These are phyloP conservation scores for Ceratobasidium sp. DNA, from an alignment of 1,284 basidiomycete species.

Conservation along the genomic window DNA sequence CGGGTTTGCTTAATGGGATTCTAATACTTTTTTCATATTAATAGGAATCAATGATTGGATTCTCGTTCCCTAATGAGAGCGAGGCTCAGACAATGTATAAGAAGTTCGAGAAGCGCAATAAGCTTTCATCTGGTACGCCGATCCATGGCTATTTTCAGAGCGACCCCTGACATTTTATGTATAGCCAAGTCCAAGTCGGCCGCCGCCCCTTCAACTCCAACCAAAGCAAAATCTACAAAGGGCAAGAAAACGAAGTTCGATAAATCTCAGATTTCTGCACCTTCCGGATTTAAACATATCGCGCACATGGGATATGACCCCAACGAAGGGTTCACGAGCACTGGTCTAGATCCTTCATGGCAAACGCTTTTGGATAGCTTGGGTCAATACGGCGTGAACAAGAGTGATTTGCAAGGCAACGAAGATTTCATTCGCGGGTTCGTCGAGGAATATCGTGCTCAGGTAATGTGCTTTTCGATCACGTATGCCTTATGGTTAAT, in stretches of 20 bases:
- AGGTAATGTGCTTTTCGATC: conserved; percentile 50
- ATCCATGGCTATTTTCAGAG: conserved; percentile 7
- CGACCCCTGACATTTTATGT: conserved; percentile 28
- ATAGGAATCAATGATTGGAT: conserved; percentile 89
- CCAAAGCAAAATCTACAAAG: conserved; percentile 74
- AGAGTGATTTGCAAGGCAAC: conserved; percentile 76
- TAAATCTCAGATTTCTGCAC: conserved; percentile 92
- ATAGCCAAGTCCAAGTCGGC: conserved; percentile 62
- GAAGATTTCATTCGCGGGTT: conserved; percentile 93
- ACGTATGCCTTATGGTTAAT: conserved; percentile 51
- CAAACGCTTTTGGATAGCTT: conserved; percentile 81
- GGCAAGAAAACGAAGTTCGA: conserved; percentile 80
- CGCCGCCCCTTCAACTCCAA: conserved; percentile 61
- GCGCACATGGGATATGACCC: conserved; percentile 96
- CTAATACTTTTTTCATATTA: not conserved
- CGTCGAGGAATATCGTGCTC: conserved; percentile 69
- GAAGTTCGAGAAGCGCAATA: conserved; percentile 80
- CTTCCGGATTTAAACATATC: conserved; percentile 87
- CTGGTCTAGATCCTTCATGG: conserved; percentile 96
- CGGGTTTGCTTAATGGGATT: not conserved
- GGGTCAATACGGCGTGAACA: conserved; percentile 77
- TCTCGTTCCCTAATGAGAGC: conserved; percentile 90
- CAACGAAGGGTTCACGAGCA: conserved; percentile 87
- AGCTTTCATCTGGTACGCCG: conserved; percentile 72
- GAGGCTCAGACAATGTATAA: conserved; percentile 93